Evolutionary conservation across 495 filamentous ascomycete species (phyloP).

Genomic region (Trichoderma erinaceum): DNA sequence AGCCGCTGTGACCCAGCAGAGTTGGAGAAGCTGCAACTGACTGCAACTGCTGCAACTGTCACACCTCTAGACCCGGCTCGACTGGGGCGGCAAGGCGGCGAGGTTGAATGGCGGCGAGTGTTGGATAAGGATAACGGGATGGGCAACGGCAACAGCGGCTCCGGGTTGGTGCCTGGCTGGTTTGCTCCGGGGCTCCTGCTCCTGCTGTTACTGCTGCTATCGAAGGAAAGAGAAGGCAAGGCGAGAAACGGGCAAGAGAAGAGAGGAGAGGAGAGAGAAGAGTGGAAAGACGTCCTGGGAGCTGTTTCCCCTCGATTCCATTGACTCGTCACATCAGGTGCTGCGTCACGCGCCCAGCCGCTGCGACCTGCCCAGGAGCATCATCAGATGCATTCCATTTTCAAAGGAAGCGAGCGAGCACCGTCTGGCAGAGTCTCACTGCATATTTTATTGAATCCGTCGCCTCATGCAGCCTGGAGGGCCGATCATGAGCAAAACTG

Average conservation of each 20-base stretch:
- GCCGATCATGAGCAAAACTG: no score
- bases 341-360: conserved; percentile 8
- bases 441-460: background rate
- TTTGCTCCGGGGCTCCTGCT: no score
- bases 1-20: background rate
- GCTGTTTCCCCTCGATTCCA: background rate
- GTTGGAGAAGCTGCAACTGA: background rate
- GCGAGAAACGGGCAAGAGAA: no score
- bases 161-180: no score
- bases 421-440: background rate
- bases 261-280: background rate
- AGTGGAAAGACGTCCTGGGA: background rate
- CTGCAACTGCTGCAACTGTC: background rate
- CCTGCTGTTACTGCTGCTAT: no score
- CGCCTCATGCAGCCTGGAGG: background rate
- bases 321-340: background rate
- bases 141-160: no score
- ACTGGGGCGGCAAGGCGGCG: background rate
- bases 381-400: background rate
- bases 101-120: background rate
- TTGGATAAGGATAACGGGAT: no score
- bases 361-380: background rate
- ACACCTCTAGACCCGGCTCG: background rate
- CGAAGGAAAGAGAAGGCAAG: no score
- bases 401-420: background rate